Evolutionary conservation across 495 filamentous ascomycete species (phyloP).

Genomic region (Penicillium pulvis): DNA sequence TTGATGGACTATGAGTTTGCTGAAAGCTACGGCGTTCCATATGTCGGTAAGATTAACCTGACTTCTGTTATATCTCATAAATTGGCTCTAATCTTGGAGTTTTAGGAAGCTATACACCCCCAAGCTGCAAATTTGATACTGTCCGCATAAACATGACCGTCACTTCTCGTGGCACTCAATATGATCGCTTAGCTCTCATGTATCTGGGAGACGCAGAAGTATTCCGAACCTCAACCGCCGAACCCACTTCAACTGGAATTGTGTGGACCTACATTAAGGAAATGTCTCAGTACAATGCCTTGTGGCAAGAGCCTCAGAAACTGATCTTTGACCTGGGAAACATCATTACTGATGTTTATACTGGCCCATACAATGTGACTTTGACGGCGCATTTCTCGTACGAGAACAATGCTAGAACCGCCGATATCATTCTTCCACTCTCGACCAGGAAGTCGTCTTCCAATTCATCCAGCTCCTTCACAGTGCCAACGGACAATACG

Average conservation of each 20-base stretch:
- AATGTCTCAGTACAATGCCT: slow-evolving; percentile 69
- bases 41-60: slow-evolving; percentile 60
- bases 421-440: slow-evolving; percentile 74
- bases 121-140: slow-evolving; percentile 72
- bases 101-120: slow-evolving; percentile 67
- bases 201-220: slow-evolving; percentile 82
- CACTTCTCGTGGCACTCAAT: slow-evolving; percentile 72
- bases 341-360: slow-evolving; percentile 72
- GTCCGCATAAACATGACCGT: slow-evolving; percentile 83
- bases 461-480: slow-evolving; percentile 67
- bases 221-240: slow-evolving; percentile 84
- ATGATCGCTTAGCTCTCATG: slow-evolving; percentile 77
- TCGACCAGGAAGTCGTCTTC: slow-evolving; percentile 58
- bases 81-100: not conserved
- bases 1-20: slow-evolving; percentile 77
- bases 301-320: slow-evolving; percentile 70
- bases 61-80: not conserved
- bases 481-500: slow-evolving; percentile 65
- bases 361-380: slow-evolving; percentile 78
- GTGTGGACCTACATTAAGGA: slow-evolving; percentile 80
- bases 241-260: slow-evolving; percentile 74
- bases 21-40: slow-evolving; percentile 76
- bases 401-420: slow-evolving; percentile 47
- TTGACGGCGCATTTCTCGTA: slow-evolving; percentile 72
- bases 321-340: slow-evolving; percentile 86